A percentile compares a stretch with the other conserved stretches of the same genome.
Conservation (phyloP, 768 basidiomycete genomes). For the Cystofilobasidium macerans region DNA sequence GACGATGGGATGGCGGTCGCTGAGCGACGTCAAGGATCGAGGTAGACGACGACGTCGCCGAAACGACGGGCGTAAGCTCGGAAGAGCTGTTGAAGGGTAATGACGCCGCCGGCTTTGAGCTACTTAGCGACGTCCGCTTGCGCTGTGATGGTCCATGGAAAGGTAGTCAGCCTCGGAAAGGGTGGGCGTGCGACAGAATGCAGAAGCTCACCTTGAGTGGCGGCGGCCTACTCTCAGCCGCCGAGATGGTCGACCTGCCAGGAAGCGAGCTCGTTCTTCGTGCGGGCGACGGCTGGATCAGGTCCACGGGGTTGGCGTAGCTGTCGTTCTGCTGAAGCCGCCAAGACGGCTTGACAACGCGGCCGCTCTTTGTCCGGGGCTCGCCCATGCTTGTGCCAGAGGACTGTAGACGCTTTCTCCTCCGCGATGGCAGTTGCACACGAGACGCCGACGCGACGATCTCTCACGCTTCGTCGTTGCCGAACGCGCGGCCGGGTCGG, state of each 20-base stretch:
- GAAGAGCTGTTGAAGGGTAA: neutral
- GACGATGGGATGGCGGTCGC: too few relatives aligned
- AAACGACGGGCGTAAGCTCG: neutral
- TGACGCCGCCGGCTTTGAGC: neutral
- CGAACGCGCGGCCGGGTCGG: too few relatives aligned
- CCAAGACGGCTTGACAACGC: neutral
- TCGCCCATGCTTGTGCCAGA: neutral
- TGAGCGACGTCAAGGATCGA: neutral
- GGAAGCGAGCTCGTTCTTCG: neutral
- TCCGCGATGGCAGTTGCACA: too few relatives aligned
- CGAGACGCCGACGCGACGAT: too few relatives aligned
- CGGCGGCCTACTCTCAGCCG: neutral
- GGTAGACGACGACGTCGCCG: neutral
- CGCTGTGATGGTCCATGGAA: neutral
- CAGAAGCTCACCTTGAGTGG: too few relatives aligned
- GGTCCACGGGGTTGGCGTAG: neutral
- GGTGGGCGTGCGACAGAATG: neutral
- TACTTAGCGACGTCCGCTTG: neutral
- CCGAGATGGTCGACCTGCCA: neutral
- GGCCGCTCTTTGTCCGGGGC: neutral
- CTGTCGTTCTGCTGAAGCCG: neutral
- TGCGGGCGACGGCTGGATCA: too few relatives aligned
- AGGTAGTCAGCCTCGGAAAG: too few relatives aligned
- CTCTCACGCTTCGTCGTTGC: too few relatives aligned
- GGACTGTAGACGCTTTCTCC: too few relatives aligned